Evolutionary conservation across 495 filamentous ascomycete genomes (phyloP), one percentile per base, ranked within the genome.

Genomic region (Trichoderma gamsii): DNA sequence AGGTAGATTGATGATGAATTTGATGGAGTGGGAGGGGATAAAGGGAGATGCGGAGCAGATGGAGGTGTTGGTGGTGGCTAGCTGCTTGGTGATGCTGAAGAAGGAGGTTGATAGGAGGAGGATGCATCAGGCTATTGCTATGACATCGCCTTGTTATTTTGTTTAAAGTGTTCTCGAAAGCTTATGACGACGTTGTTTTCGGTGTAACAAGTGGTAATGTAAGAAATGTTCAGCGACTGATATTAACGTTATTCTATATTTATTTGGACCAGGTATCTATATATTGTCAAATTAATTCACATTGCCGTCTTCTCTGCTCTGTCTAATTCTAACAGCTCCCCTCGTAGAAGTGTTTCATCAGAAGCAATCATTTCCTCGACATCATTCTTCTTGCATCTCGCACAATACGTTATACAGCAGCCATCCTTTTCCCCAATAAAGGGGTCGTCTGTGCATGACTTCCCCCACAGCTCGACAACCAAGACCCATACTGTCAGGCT

Each of bases 11-110:
- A 70, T 80, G 68, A 71, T 84, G 66, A 78, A 83, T 63, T 43
- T 77, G 69, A 41, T 56, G 32, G 15, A 66, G 15, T 73, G 69
- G 56, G 72, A 70, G 16, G 63, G 68, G 63, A 73, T 65, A 9
- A 67, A 75, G 66, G 71, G 56, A 46, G 67, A 72, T n/a, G 64
- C 69, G 51, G 71, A 79, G 64, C 68, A 83, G 67, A 74, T 75
- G 8, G 74, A 80, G 71, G 75, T 75, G 12, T 63, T 85, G n/a
- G 77, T 85, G 11, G 80, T 86, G 9, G 78, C 79, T 41, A 86
- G 82, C 3, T 83, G 79, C 64, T 61, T 87, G 67, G 71, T 82
- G 7, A 86, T 87, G 84, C 68, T 87, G 69, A 86, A 87, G 82
- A 80, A 79, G 67, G 85, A 88, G 77, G 75, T 86, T 68, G 85